Conservation (phyloP, 352 stramenopile genomes). For the Pythium phragmitis region DNA sequence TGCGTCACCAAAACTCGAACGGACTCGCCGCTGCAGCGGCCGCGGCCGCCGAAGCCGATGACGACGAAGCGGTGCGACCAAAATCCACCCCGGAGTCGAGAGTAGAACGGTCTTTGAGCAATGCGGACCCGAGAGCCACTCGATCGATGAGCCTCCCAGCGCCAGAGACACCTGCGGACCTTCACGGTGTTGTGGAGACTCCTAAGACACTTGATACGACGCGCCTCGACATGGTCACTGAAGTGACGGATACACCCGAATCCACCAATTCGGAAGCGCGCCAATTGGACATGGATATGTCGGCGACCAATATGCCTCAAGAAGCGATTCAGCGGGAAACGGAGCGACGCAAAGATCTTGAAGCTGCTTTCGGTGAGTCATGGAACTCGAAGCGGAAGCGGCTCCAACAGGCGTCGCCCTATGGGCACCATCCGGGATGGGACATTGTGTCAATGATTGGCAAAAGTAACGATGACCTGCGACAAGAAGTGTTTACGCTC, state of each 20-base stretch:
- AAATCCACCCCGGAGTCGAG: not conserved
- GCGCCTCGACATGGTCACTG: conserved; percentile 29
- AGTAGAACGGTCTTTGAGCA: not conserved
- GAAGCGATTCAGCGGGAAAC: conserved; percentile 83
- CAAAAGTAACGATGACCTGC: conserved; percentile 98
- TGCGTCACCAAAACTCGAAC: conserved; percentile 67
- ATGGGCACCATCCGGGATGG: conserved; percentile 89
- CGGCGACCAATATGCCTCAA: conserved; percentile 54
- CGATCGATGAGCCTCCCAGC: conserved; percentile 26
- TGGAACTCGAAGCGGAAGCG: conserved; percentile 94
- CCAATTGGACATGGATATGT: conserved; percentile 61
- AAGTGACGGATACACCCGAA: conserved; percentile 29
- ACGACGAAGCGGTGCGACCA: conserved; percentile 27
- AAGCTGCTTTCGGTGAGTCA: conserved; percentile 93
- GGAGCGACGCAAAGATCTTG: conserved; percentile 72
- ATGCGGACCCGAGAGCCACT: conserved; percentile 1
- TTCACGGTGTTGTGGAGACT: conserved; percentile 53
- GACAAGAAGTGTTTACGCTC: conserved; percentile 99
- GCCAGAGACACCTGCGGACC: conserved; percentile 70
- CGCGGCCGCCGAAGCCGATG: conserved; percentile 27
- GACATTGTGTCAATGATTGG: conserved; percentile 97
- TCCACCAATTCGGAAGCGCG: conserved; percentile 21
- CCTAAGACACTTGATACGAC: conserved; percentile 35
- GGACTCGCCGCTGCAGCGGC: conserved; percentile 31
- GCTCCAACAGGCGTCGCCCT: conserved; percentile 83